Base-by-base conservation (phyloP, 1,139 yeast genomes). In the Eremothecium sinecaudum region DNA sequence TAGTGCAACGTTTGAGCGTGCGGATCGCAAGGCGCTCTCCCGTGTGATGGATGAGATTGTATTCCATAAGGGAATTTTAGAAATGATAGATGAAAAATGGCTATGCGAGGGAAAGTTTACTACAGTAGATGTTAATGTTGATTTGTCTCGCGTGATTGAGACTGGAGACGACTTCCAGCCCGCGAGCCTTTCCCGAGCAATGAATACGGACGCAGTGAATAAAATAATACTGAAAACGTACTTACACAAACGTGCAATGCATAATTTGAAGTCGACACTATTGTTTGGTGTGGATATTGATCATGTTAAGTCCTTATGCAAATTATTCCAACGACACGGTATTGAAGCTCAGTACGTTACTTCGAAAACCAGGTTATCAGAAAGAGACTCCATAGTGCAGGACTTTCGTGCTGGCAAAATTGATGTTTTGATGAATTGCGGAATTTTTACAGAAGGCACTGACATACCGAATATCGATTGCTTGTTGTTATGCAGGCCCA, bases 371-470 rank as follows among this genome's bases (percentile, higher is more conserved):
- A 62, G 66, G 3, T 60, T 62, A 15, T 50, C 51, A 14, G 76
- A 72, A 29, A 63, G 97, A 26, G 66, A 62, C 9, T 51, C 57
- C 1, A 64, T 76, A 0, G 58, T 86, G 1, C 59, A 63, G 3
- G 78, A 71, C 30, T 87, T 87, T 51, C 69, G 66, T 41, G 47
- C 58, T 1, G 87, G 93, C 0, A 51, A 66, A 12, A 66, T 82
- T 18, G 74, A 79, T 3, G 93, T 90, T 0, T 59, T 87, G 18
- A 71, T 92, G 57, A 90, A 90, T 51, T 93, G 94, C 50, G 84
- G 80, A 16, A 84, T 87, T 3, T 79, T 87, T 47, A 87, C 95
- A 0, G 98, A 90, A 56, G 98, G 98, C 0, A 84, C 97, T 0
- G 97, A 87, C 58, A 78, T 87, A 15, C 97, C 97, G 2, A 78